Base-by-base conservation (phyloP, 768 basidiomycete genomes). In the Botryobasidium botryosum region DNA sequence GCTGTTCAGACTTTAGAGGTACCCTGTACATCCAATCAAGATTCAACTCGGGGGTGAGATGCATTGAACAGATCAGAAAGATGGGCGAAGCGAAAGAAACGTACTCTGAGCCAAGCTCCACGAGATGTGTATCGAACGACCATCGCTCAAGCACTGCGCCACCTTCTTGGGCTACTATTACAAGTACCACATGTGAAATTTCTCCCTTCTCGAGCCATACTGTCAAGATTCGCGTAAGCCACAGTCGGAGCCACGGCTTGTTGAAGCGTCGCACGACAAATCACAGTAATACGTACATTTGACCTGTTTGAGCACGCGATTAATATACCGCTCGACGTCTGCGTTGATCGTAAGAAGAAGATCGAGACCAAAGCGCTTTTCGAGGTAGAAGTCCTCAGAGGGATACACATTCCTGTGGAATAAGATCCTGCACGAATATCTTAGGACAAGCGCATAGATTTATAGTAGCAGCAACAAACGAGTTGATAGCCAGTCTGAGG, bases 351-450 rank as follows among this genome's bases (percentile, higher is more conserved):
- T 42, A 10, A 42, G 28, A 21, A 28, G 27, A 13, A 42, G 27
- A 21, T 42, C 28, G 8, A 42, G 40, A 8, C 40, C 40, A 42
- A 42, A 42, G 23, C 40, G 40, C 40, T 42, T 42, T 21, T 42
- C 40, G 28, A 42, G 24, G 13, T 27, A 31, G 27, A 42, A 42
- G 12, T 42, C 40, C 24, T 42, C 40, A 25, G 20, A 8, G 13
- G 40, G 40, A 42, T 42, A 42, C 12, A 42, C 40, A 8, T 27
- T 27, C 13, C 40, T 21, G 24, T 42, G 40, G 24, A 42, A 28
- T 13, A 42, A 21, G 26, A 42, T 42, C 8, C 40, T 42, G 27
- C 27, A 29, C 27, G n/a, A n/a, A n/a, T n/a, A n/a, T n/a, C n/a
- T n/a, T n/a, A n/a, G n/a, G n/a, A n/a, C n/a, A n/a, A n/a, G n/a